A percentile compares a stretch with the other conserved stretches of the same genome.
Evolutionary conservation across 371 early-diverging fungal species (phyloP).

Genomic region (Blastocladiella emersonii): DNA sequence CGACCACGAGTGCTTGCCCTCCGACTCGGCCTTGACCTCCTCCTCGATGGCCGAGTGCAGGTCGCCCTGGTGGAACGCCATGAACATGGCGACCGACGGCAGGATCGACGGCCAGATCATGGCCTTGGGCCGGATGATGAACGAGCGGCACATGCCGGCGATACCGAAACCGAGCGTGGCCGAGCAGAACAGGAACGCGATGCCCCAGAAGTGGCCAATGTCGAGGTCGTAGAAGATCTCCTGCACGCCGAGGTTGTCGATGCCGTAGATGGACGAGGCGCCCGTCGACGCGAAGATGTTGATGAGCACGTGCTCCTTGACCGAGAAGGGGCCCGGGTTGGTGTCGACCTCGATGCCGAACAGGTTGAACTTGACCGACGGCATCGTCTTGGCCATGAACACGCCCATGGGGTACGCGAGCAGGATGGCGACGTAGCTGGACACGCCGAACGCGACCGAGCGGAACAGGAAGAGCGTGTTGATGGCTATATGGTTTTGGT

Average conservation of each 20-base stretch:
- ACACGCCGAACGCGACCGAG: slow-evolving; percentile 20
- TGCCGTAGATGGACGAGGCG: slow-evolving; percentile 1
- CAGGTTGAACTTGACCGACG: slow-evolving; percentile 18
- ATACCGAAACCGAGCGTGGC: slow-evolving; percentile 71
- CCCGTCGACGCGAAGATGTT: slow-evolving; percentile 7
- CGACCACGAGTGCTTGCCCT: slow-evolving; percentile 17
- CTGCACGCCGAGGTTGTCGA: slow-evolving; percentile 59
- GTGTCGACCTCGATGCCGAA: slow-evolving; percentile 30
- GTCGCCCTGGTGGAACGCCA: slow-evolving; percentile 51
- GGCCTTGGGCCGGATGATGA: slow-evolving; percentile 60
- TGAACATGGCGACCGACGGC: slow-evolving; percentile 54
- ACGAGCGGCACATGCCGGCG: slow-evolving; percentile 59
- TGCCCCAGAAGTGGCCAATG: slow-evolving; percentile 39
- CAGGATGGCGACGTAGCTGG: slow-evolving; percentile 41
- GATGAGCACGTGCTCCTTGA: slow-evolving; percentile 27
- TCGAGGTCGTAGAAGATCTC: slow-evolving; percentile 40
- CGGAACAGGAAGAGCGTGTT: slow-evolving; percentile 69
- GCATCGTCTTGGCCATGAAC: slow-evolving; percentile 40
- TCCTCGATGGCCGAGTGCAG: slow-evolving; percentile 20
- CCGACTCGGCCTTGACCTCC: slow-evolving; percentile 6
- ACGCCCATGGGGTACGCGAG: slow-evolving; percentile 49
- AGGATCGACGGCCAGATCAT: slow-evolving; percentile 78
- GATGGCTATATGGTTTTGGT: slow-evolving; percentile 17
- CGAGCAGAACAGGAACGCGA: slow-evolving; percentile 48
- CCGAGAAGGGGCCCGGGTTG: slow-evolving; percentile 27